Evolutionary conservation across 805 yeast genomes (phyloP).

Genomic region (Wickerhamomyces bovis): DNA sequence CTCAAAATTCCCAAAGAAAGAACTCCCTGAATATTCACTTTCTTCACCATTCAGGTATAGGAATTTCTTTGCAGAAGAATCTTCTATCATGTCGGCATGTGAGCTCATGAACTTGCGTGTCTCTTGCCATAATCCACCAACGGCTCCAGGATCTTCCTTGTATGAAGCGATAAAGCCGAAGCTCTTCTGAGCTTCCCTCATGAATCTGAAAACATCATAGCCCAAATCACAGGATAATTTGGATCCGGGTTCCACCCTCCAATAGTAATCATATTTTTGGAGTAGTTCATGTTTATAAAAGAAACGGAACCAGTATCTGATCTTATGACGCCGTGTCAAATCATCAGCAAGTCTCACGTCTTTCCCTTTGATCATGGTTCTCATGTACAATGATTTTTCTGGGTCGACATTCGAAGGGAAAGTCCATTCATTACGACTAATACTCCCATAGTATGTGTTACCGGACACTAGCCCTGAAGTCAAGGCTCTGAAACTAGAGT

Average conservation of each 20-base stretch:
- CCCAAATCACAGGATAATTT: conserved; percentile 52
- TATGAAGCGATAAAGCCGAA: conserved; percentile 64
- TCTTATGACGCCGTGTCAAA: conserved; percentile 63
- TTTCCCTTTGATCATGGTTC: conserved; percentile 34
- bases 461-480: conserved; percentile 48
- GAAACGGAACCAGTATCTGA: conserved; percentile 38
- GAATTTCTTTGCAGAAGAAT: conserved; percentile 50
- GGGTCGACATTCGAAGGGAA: conserved; percentile 57
- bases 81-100: conserved; percentile 31
- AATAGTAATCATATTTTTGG: conserved; percentile 53
- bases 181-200: conserved; percentile 44
- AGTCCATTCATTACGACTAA: conserved; percentile 57
- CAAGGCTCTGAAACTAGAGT: conserved; percentile 40
- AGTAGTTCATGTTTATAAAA: conserved; percentile 55
- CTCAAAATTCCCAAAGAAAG: conserved; percentile 73
- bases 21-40: conserved; percentile 50
- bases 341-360: conserved; percentile 47
- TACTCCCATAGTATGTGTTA: conserved; percentile 48
- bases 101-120: conserved; percentile 36
- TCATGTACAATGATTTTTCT: conserved; percentile 34
- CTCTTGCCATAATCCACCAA: conserved; percentile 53
- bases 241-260: conserved; percentile 70
- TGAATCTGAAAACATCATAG: conserved; percentile 56
- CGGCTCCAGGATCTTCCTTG: conserved; percentile 48
- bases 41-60: conserved; percentile 53